Percentiles rank a stretch among this genome's conserved stretches.
phyloP scores from a whole-genome alignment of 2,329 filamentous ascomycete genomes.

The Neopestalotiopsis sp. region DNA sequence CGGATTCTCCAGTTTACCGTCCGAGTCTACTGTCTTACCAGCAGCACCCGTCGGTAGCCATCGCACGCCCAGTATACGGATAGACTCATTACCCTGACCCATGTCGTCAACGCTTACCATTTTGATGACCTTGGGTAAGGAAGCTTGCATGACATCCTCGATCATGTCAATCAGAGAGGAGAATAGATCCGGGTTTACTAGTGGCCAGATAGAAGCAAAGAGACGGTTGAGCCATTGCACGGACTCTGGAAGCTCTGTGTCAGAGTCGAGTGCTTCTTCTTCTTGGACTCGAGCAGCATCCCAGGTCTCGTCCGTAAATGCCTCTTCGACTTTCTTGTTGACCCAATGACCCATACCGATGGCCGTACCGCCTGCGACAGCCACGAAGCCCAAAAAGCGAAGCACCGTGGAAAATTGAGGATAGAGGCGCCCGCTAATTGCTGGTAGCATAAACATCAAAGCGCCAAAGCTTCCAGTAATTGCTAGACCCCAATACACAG shows the following conservation, averaged over 20 bases:
- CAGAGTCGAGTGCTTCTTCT: conserved; percentile 46
- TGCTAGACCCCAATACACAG: conserved; percentile 43
- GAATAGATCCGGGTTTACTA: conserved; percentile 79
- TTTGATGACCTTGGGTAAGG: conserved; percentile 69
- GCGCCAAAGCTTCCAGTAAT: conserved; percentile 37
- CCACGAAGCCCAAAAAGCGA: conserved; percentile 30
- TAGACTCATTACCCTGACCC: conserved; percentile 74
- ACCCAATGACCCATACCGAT: conserved; percentile 63
- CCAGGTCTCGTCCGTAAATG: conserved; percentile 76
- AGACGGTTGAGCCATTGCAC: conserved; percentile 76
- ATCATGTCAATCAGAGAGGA: conserved; percentile 71
- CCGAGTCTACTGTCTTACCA: conserved; percentile 61
- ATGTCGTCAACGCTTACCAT: conserved; percentile 81
- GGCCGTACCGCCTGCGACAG: conserved; percentile 38
- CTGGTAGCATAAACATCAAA: conserved; percentile 29
- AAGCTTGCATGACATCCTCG: conserved; percentile 83
- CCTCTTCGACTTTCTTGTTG: conserved; percentile 62
- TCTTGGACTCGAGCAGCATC: conserved; percentile 64
- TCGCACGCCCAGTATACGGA: conserved; percentile 73
- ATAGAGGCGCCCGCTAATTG: conserved; percentile 26
- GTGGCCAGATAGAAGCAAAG: conserved; percentile 71
- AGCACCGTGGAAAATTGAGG: conserved; percentile 28
- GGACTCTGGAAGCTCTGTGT: conserved; percentile 65
- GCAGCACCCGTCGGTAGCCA: conserved; percentile 77
- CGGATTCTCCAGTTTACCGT: conserved; percentile 60